Base-by-base conservation (phyloP, 225 moss, liverwort and hornwort genomes). In the Marchantia polymorpha region DNA sequence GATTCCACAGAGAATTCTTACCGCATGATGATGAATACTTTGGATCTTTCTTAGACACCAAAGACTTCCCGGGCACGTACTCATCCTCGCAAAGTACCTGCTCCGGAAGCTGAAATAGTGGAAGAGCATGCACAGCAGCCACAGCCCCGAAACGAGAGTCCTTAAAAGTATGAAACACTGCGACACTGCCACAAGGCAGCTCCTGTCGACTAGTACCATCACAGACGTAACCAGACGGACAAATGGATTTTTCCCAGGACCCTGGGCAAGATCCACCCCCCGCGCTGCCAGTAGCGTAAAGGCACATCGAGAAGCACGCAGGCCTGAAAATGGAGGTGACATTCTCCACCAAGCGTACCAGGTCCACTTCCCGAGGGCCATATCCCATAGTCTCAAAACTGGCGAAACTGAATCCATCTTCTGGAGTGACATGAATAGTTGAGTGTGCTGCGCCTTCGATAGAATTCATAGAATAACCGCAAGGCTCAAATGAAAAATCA, bases 371-470 rank as follows among this genome's bases (percentile, higher is more conserved):
- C 77, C 87, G 72, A 0, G 92, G 85, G 0, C 88, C 82, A 25
- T 93, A 93, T 1, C 95, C 95, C 95, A 96, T 93, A 0, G 92
- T 92, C 65, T 96, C 95, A 31, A 93, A 96, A 67, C 95, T 96
- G 48, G 95, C 95, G 25, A 92, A 96, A 77, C 95, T 96, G 60
- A 88, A 76, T 8, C 88, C 95, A 20, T 86, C 88, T 50, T 93
- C 93, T 10, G 95, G 95, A 12, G 93, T 96, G 0, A 96, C 91
- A 71, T 96, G 95, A 56, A 96, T 90, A 54, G 95, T 96, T 7
- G 95, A 96, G 61, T 96, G 95, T 7, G 93, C 91, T 29, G 73
- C 84, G 11, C 86, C 88, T 50, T 90, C 91, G 2, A 96, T 83
- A 0, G 93, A 91, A 22, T 96, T 96, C 95, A 96, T 96, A 10